Percentiles rank a stretch among this genome's conserved stretches.
These are phyloP conservation scores for Catunica adiposa DNA, from an alignment of 2,329 filamentous ascomycete genomes.

Conservation along the genomic window DNA sequence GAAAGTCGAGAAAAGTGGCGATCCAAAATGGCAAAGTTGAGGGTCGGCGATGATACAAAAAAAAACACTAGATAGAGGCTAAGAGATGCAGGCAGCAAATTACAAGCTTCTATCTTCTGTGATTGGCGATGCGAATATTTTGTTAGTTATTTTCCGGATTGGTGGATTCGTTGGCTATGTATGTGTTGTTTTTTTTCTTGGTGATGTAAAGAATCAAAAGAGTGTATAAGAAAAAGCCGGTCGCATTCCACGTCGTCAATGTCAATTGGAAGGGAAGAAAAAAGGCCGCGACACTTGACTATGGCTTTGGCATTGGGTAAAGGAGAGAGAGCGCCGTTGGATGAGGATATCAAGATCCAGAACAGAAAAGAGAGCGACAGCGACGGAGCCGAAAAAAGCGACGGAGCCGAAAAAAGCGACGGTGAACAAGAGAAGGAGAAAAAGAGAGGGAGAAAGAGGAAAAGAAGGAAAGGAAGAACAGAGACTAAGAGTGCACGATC, in stretches of 20 bases:
- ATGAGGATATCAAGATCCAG: neutral
- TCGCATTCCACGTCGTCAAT: slow-evolving; percentile 3
- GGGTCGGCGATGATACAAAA: neutral
- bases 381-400: neutral
- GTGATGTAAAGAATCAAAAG: neutral
- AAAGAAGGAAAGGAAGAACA: neutral
- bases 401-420: neutral
- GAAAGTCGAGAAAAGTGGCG: neutral
- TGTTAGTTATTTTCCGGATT: neutral
- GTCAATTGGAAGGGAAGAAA: neutral
- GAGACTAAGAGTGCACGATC: neutral
- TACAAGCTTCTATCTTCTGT: neutral
- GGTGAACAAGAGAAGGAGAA: neutral
- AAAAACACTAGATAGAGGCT: neutral
- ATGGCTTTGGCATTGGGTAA: neutral
- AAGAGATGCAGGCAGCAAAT: neutral
- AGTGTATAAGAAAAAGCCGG: neutral
- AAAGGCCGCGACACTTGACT: neutral
- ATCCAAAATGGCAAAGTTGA: neutral
- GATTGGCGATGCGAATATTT: slow-evolving; percentile 1
- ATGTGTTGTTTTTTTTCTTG: neutral
- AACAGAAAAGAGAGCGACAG: neutral
- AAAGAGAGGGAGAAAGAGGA: neutral
- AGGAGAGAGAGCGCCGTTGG: neutral
- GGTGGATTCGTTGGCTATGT: neutral